Conservation (phyloP, 768 basidiomycete genomes). For the Candolleomyces efflorescens region DNA sequence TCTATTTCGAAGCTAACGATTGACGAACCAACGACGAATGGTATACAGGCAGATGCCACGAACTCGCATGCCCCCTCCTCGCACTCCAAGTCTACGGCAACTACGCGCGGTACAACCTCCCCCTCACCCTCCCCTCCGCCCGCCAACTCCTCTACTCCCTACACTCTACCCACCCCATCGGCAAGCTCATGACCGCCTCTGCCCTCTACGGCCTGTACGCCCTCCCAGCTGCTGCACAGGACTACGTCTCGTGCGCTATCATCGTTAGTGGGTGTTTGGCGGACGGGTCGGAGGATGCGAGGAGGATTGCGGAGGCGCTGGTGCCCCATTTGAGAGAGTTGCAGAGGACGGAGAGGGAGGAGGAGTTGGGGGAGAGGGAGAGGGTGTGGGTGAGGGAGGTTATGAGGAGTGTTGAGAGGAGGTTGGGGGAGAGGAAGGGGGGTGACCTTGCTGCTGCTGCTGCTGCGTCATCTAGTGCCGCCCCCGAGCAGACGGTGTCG, state of each 20-base stretch:
- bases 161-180: constrained; percentile 42
- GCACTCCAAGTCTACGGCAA: constrained; percentile 60
- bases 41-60: constrained; percentile 53
- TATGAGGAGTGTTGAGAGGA: no score
- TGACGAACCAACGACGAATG: not conserved
- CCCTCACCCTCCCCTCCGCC: constrained; percentile 46
- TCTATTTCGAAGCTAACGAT: no score
- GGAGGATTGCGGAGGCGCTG: constrained; percentile 37
- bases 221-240: constrained; percentile 49
- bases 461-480: no score
- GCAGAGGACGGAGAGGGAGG: not conserved
- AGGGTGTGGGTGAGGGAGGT: no score
- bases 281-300: constrained; percentile 34
- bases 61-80: constrained; percentile 50
- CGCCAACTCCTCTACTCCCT: constrained; percentile 57
- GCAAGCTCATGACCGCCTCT: constrained; percentile 44
- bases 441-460: no score
- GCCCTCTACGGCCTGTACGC: constrained; percentile 53
- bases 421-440: no score
- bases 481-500: no score
- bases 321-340: constrained; percentile 32
- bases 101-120: constrained; percentile 56
- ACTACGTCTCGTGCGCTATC: constrained; percentile 54
- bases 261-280: constrained; percentile 53
- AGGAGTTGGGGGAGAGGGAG: no score